Evolutionary conservation across 139 green algal genomes (phyloP), one percentile per base, ranked within the genome.

Genomic region (Chlamydomonas applanata): DNA sequence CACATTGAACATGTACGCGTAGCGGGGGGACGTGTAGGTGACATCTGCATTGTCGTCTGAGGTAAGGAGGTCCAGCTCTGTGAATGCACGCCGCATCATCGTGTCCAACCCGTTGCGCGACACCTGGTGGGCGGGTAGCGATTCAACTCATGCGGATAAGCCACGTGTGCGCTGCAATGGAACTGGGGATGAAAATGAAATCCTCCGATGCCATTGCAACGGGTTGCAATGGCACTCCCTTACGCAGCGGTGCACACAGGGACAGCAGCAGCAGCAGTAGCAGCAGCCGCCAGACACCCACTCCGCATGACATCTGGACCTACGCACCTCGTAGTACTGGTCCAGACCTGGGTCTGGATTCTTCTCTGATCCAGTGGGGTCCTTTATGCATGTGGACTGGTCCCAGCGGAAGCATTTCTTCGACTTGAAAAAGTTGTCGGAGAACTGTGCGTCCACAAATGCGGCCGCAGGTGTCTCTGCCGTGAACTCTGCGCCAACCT

Each of bases 71-170:
- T 65, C 25, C 52, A 80, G 45, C 74, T 80, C 74, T 13, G 13
- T 20, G 0, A 80, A 32, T 35, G 74, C 56, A 13, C 74, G 56
- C 0, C 74, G 54, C 1, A 75, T 63, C 74, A 80, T 80, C 9
- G 57, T 56, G 30, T 80, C 74, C 46, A 80, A 32, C 0, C 74
- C 74, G 65, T 79, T 69, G 65, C 74, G 74, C 9, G 74, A 63
- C 17, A 71, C 40, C 65, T 71, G 65, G 3, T 17, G n/a, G n/a
- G n/a, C n/a, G n/a, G n/a, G n/a, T n/a, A n/a, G n/a, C n/a, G n/a
- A n/a, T n/a, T n/a, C 13, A 29, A 17, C 16, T 24, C 16, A 17
- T 17, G 19, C 19, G 46, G 46, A 24, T 16, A 56, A 16, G 19
- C 16, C 46, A 56, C 16, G n/a, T n/a, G n/a, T n/a, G n/a, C n/a